phyloP scores from a whole-genome alignment of 1,284 basidiomycete genomes.

The Tylopilus sp. region DNA sequence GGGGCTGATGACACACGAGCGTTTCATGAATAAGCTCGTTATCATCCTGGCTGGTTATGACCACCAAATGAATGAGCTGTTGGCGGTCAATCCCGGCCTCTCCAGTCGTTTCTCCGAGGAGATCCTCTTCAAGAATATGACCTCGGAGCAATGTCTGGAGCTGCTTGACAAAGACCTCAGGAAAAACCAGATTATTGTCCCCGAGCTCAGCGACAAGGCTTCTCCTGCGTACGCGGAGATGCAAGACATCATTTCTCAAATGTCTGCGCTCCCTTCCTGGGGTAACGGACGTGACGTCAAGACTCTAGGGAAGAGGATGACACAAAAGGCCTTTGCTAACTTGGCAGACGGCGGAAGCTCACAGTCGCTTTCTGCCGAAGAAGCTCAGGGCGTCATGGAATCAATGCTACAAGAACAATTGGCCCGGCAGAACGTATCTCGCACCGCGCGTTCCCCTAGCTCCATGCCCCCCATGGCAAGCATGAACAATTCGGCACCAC shows the following conservation, averaged over 20 bases:
- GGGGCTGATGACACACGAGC: slow-evolving; percentile 66
- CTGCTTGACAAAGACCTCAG: slow-evolving; percentile 59
- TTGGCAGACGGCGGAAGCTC: slow-evolving; percentile 30
- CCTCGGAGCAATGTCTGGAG: slow-evolving; percentile 59
- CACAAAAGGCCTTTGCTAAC: slow-evolving; percentile 43
- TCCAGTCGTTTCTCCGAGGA: slow-evolving; percentile 76
- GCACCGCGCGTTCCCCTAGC: not conserved
- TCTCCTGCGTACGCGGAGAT: slow-evolving; percentile 48
- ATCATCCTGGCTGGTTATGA: slow-evolving; percentile 78
- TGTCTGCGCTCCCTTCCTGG: slow-evolving; percentile 63
- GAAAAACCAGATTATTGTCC: slow-evolving; percentile 52
- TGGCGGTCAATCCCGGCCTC: slow-evolving; percentile 68
- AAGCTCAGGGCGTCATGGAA: slow-evolving; percentile 28
- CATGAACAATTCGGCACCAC: slow-evolving; percentile 25
- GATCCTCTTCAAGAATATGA: slow-evolving; percentile 65
- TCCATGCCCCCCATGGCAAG: slow-evolving; percentile 38
- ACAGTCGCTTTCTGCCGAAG: slow-evolving; percentile 29
- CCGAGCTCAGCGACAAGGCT: slow-evolving; percentile 49
- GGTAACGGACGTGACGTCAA: slow-evolving; percentile 73
- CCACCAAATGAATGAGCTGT: slow-evolving; percentile 69
- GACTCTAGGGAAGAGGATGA: slow-evolving; percentile 62
- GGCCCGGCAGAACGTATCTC: slow-evolving; percentile 20
- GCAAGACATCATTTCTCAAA: slow-evolving; percentile 48
- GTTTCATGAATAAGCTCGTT: slow-evolving; percentile 66
- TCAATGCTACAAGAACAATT: slow-evolving; percentile 37